These are phyloP conservation scores for Selaginella tamariscina DNA, from an alignment of 75 land plant species.

Conservation along the genomic window DNA sequence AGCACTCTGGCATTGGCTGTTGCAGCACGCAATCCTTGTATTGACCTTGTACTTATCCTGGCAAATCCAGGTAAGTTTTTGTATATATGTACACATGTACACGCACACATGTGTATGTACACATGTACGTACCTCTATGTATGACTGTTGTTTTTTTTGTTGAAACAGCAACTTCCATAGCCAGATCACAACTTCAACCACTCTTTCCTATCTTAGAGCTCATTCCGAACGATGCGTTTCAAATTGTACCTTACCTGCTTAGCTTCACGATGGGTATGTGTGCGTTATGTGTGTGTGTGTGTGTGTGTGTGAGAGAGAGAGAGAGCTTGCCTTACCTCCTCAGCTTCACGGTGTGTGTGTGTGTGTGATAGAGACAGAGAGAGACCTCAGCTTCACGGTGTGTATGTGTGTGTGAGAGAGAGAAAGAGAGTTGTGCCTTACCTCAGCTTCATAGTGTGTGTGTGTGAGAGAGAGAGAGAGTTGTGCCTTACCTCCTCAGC, in stretches of 20 bases:
- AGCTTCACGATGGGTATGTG: conserved; percentile 83
- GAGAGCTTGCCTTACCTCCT: too few relatives aligned
- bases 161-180: conserved; percentile 64
- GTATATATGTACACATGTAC: too few relatives aligned
- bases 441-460: too few relatives aligned
- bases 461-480: too few relatives aligned
- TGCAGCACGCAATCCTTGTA: conserved; percentile 77
- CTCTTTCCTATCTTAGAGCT: conserved; percentile 55
- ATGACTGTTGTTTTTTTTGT: neutral
- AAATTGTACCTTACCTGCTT: conserved; percentile 58
- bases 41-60: conserved; percentile 62
- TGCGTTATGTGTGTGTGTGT: too few relatives aligned
- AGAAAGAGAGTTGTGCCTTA: too few relatives aligned
- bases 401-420: too few relatives aligned
- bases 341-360: too few relatives aligned
- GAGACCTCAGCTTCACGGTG: too few relatives aligned
- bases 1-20: conserved; percentile 81
- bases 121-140: neutral
- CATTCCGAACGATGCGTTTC: conserved; percentile 48
- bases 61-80: conserved; percentile 74
- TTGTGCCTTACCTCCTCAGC: too few relatives aligned
- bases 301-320: too few relatives aligned
- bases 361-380: too few relatives aligned
- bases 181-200: conserved; percentile 65
- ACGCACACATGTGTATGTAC: conserved; percentile 8